Base-by-base conservation (phyloP, 2,329 filamentous ascomycete species). In the Chaetomiaceae sp. region DNA sequence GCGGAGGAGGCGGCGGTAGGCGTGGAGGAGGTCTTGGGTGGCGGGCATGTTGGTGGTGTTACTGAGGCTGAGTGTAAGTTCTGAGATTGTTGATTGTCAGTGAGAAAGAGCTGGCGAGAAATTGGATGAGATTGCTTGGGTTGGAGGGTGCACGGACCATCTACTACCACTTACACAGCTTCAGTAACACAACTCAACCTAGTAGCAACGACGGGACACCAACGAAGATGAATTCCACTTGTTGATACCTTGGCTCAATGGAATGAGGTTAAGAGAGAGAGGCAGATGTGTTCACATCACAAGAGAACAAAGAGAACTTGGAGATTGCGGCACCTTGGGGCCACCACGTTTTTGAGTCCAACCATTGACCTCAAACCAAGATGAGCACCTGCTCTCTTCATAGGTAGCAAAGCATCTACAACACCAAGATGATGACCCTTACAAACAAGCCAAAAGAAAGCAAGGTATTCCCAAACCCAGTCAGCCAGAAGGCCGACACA, bases 1-100 rank as follows among this genome's bases (percentile, higher is more conserved):
- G 48, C 85, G 82, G 65, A 87, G 86, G 31, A 94, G 75, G 54
- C 80, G 75, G 56, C 89, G 81, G 70, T 92, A 94, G 43, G 85
- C 82, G 61, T 79, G 76, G 36, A 85, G 65, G 47, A 89, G 65
- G 27, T 83, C 50, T 12, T 25, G 12, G 49, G 42, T 15, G 52
- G 22, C 31, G 38, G 50, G 4, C 43, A 42, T 50, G n/a, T 31
- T 11, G 27, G 9, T 9, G 27, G 4, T 9, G 27, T 11, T 47
- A 27, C 4, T 7, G 17, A 19, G 20, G 8, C 8, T 14, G 27
- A 20, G 42, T n/a, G 20, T 17, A 2, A 3, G 8, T 15, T 14
- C n/a, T 23, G 44, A 12, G n/a, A 1, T 19, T 36, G 6, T 33
- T 4, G 2, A 8, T 20, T n/a, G n/a, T n/a, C n/a, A n/a, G n/a